Base-by-base conservation (phyloP, 2,329 filamentous ascomycete genomes). In the Zymoseptoria crescenta region DNA sequence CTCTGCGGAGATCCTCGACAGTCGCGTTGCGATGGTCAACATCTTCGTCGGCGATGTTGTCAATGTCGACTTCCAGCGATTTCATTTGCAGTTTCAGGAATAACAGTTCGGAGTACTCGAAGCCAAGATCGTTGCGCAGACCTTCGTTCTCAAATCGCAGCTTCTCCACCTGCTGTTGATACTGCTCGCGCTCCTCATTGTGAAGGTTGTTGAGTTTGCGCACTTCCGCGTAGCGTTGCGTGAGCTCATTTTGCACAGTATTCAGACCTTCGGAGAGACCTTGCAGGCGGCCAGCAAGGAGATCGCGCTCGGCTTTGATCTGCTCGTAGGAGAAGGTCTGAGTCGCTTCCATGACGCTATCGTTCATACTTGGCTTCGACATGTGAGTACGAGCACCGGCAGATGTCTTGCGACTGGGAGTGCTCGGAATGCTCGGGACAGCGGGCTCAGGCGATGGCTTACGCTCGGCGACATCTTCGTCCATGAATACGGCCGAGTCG, bases 1-100 rank as follows among this genome's bases (percentile, higher is more conserved):
- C 52, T 24, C 52, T 49, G 51, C 57, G 56, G 20, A 59, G 60
- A n/a, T 59, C 56, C n/a, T 61, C 59, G 27, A 54, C 56, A 13
- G 57, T 63, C 28, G 61, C 58, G 51, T 59, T 59, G 19, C 57
- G 58, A 30, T 65, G 58, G 41, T 64, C 63, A 4, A 58, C 59
- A 5, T 61, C 59, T 8, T 24, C 24, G 13, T 52, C 51, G 8
- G 24, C 20, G 20, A 52, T 52, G 16, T 52, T 29, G 27, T 65
- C 66, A 8, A 70, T 67, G 52, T 73, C 70, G 1, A 70, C 63
- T 55, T 75, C 73, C 20, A 76, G 56, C 4, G 70, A 69, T 61
- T 73, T 72, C 53, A 76, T 65, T 60, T 75, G 74, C 30, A 75
- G 60, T 64, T 74, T 73, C 50, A 76, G 61, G 56, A 71, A 74